Percentiles rank a stretch among this genome's conserved stretches.
phyloP scores from a whole-genome alignment of 768 basidiomycete species.

The Gloeophyllum trabeum region DNA sequence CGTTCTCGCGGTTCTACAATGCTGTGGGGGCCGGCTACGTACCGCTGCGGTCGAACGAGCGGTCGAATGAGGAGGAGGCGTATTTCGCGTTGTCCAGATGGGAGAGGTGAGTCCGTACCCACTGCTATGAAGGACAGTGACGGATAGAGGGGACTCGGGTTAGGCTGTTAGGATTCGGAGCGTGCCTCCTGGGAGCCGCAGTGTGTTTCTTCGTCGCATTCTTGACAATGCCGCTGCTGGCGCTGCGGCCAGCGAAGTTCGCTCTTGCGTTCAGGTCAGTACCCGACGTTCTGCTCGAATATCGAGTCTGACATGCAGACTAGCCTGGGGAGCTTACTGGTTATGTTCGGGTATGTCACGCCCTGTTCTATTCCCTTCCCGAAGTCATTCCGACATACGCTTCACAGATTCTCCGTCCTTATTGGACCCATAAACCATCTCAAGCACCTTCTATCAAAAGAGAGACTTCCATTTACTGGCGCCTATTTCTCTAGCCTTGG shows the following conservation, averaged over 20 bases:
- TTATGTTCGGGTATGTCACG: slow-evolving; percentile 81
- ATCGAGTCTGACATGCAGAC: not conserved
- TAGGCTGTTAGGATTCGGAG: slow-evolving; percentile 85
- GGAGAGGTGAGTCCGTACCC: slow-evolving; percentile 78
- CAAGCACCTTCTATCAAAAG: slow-evolving; percentile 76
- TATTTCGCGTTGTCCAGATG: slow-evolving; percentile 88
- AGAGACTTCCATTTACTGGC: slow-evolving; percentile 74
- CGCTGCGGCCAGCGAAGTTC: slow-evolving; percentile 80
- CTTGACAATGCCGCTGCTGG: slow-evolving; percentile 63
- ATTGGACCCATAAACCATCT: slow-evolving; percentile 87
- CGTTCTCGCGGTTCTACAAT: slow-evolving; percentile 83
- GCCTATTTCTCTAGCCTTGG: slow-evolving; percentile 79
- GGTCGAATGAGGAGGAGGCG: slow-evolving; percentile 91
- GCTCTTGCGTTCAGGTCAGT: slow-evolving; percentile 74
- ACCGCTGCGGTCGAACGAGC: slow-evolving; percentile 71
- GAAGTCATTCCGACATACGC: not conserved
- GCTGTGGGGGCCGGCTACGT: slow-evolving; percentile 81
- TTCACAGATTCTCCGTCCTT: slow-evolving; percentile 63
- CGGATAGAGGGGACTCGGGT: too few relatives aligned
- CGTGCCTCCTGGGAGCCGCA: slow-evolving; percentile 79
- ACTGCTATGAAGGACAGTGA: too few relatives aligned
- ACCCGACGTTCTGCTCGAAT: not conserved
- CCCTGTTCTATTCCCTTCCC: not conserved
- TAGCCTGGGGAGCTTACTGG: slow-evolving; percentile 81
- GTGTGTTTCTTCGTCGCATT: slow-evolving; percentile 93